Base-by-base conservation (phyloP, 2,329 filamentous ascomycete species). In the Hypomyces rosellus region DNA sequence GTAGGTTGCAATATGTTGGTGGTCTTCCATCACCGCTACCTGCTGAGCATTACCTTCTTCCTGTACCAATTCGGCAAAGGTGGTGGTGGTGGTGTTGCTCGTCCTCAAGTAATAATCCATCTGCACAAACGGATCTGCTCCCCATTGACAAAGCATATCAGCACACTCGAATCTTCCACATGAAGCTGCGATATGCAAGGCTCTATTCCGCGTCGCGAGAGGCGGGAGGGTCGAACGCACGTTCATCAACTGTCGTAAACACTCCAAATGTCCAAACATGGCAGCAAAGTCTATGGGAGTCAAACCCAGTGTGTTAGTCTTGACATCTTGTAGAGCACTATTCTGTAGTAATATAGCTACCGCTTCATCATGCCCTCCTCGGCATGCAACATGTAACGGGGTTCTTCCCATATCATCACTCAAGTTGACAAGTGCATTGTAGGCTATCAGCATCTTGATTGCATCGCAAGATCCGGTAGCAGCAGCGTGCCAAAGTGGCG, bases 231-330 rank as follows among this genome's bases (percentile, higher is more conserved):
- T 37, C 34, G 18, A n/a, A 18, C 41, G 13, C 7, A 12, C 8
- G 39, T 49, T 22, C 9, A 49, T 16, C 1, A 51, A 42, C n/a
- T 25, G 16, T 15, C 25, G 13, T n/a, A 51, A 25, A 15, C 50
- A 51, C 9, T 45, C 39, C 20, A 4, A 5, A n/a, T 41, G 48
- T 33, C 50, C 50, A 36, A 45, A 51, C 39, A 51, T 51, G 34
- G 30, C 50, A 5, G 50, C 46, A 30, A 48, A 47, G 11, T 51
- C 46, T 46, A 51, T 51, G 3, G 50, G 50, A n/a, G 48, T 30
- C 11, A 45, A 13, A n/a, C 12, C 39, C 2, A 51, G 14, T 8
- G 25, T 13, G 34, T 39, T 39, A 5, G 45, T 48, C 46, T 51
- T 34, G 5, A 16, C 43, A 12, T 49, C 39, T 18, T 34, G 16